A percentile compares a stretch with the other conserved stretches of the same genome.
Evolutionary conservation across 2,329 filamentous ascomycete genomes (phyloP).

Genomic region (Cryphonectria radicalis): DNA sequence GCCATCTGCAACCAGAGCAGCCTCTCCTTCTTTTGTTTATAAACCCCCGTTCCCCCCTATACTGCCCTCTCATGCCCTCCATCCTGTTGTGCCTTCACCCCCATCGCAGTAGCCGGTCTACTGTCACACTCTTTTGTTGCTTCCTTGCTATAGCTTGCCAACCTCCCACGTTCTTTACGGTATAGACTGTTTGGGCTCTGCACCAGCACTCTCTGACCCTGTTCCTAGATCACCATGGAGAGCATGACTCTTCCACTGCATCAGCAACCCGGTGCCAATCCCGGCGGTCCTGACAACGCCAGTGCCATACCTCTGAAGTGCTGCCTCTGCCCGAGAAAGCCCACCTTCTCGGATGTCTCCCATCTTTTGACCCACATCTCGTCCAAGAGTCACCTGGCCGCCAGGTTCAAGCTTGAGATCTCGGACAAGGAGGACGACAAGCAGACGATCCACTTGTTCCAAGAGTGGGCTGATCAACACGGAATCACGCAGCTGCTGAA

Average conservation of each 20-base stretch:
- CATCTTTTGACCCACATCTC: constrained; percentile 90
- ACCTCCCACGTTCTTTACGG: constrained; percentile 3
- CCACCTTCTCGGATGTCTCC: constrained; percentile 85
- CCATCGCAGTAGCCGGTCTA: constrained; percentile 35
- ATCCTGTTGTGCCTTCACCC: constrained; percentile 34
- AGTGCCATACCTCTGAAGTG: constrained; percentile 71
- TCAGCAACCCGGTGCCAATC: constrained; percentile 2
- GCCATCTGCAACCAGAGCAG: not conserved
- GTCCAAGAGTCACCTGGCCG: constrained; percentile 88
- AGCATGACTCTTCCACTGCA: not conserved
- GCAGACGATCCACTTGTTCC: constrained; percentile 67
- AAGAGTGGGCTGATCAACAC: constrained; percentile 77
- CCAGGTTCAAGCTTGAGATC: constrained; percentile 79
- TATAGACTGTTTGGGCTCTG: not conserved
- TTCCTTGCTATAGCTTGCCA: constrained; percentile 27
- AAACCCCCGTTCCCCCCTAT: not conserved
- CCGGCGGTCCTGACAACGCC: constrained; percentile 10
- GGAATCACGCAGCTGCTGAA: constrained; percentile 74
- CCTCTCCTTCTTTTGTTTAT: constrained; percentile 14
- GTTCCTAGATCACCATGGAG: constrained; percentile 21
- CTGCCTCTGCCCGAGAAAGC: constrained; percentile 79
- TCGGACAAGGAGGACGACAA: constrained; percentile 68
- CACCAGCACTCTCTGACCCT: constrained; percentile 3
- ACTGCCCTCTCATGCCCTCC: not conserved
- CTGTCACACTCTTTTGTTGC: constrained; percentile 38